Conservation (phyloP, 2,329 filamentous ascomycete species). For the Cladosporium phlei region DNA sequence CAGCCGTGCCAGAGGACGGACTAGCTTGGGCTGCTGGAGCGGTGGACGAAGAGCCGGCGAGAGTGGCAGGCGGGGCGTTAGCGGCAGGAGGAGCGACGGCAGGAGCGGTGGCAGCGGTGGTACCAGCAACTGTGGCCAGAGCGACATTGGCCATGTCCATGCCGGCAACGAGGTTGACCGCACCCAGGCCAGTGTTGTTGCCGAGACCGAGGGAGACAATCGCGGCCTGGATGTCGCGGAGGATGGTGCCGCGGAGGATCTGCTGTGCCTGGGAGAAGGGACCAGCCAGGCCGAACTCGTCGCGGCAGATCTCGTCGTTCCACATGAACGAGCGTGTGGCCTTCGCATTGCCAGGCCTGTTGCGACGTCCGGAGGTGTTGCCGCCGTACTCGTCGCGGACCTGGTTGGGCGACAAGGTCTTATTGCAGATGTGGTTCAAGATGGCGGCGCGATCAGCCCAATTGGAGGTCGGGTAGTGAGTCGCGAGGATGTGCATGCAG, state of each 20-base stretch:
- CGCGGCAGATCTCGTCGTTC: conserved; percentile 10
- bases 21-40: neutral
- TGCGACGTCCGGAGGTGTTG: conserved; percentile 1
- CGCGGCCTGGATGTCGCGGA: neutral
- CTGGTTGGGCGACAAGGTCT: neutral
- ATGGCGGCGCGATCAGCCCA: neutral
- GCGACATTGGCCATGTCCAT: no score
- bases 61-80: neutral
- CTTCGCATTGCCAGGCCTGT: neutral
- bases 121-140: neutral
- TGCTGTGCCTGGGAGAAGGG: neutral
- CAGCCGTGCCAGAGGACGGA: neutral
- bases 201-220: neutral
- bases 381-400: conserved; percentile 11
- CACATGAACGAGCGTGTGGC: neutral
- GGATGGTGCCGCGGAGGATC: neutral
- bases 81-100: neutral
- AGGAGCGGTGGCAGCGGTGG: neutral
- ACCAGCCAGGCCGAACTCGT: conserved; percentile 1
- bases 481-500: conserved; percentile 3
- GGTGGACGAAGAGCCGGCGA: neutral
- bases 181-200: neutral
- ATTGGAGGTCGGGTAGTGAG: neutral
- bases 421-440: conserved; percentile 2
- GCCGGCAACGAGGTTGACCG: neutral